These are phyloP conservation scores for Tuber indicum DNA, from an alignment of 495 filamentous ascomycete species.

Conservation along the genomic window DNA sequence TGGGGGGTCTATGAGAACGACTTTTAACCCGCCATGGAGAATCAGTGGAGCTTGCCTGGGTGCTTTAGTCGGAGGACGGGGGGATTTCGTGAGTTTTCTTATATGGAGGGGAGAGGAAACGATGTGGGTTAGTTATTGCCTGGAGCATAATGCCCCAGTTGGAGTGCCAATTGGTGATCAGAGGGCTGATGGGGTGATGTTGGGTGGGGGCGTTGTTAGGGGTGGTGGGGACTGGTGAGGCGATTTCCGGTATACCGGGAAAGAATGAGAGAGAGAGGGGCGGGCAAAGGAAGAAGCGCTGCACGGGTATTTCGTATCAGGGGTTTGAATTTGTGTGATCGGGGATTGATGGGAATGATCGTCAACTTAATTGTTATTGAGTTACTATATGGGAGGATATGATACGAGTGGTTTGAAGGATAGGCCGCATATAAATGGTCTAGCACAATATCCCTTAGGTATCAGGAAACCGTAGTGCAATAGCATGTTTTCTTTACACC, in stretches of 20 bases:
- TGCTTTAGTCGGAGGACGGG: conserved; percentile 33
- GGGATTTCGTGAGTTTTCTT: conserved; percentile 37
- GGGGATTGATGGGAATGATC: not conserved
- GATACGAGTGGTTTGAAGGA: too few relatives aligned
- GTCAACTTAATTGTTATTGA: not conserved
- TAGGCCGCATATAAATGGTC: too few relatives aligned
- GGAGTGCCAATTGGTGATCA: conserved; percentile 17
- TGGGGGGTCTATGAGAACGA: conserved; percentile 27
- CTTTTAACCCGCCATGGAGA: not conserved
- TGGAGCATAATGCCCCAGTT: conserved; percentile 26
- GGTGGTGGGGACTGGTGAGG: conserved; percentile 16
- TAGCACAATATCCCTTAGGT: too few relatives aligned
- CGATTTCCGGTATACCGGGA: conserved; percentile 16
- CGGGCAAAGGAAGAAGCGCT: not conserved
- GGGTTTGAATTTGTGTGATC: not conserved
- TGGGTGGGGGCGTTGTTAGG: conserved; percentile 11
- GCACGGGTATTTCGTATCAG: not conserved
- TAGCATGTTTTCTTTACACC: too few relatives aligned
- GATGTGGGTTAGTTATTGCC: conserved; percentile 29
- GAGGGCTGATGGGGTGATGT: conserved; percentile 38
- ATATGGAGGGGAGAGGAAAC: conserved; percentile 23
- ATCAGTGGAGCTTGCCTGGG: not conserved
- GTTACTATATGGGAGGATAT: not conserved
- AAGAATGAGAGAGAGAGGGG: not conserved
- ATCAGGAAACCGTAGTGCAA: too few relatives aligned